Evolutionary conservation across 805 yeast genomes (phyloP), one percentile per base, ranked within the genome.

Genomic region (Lachancea kluyveri): DNA sequence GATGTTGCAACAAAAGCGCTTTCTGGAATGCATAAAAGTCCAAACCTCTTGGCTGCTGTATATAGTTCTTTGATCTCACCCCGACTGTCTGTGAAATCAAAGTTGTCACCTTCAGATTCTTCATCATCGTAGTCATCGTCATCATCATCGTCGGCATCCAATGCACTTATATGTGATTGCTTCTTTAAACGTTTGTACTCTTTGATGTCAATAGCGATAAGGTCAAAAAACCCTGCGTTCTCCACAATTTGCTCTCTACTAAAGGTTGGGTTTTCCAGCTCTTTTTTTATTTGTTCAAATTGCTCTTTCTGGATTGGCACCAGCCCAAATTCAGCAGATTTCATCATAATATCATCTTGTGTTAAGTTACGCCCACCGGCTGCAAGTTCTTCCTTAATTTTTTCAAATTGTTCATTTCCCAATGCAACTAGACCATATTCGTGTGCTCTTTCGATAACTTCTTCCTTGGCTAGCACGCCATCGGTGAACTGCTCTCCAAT

Each of bases 1-100:
- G 81, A 74, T 1, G 87, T 78, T 1, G 83, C 76, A 39, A 80
- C 62, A 43, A 71, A 79, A 2, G 77, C 63, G n/a, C 66, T 52
- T 30, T 64, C 65, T 1, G 90, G 83, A 24, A 82, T 64, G 30
- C 74, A 65, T 42, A 79, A 47, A 29, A 70, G 45, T 3, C 77
- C 79, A 30, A 61, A 50, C 9, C 58, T 47, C 30, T 57, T 63
- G 4, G 79, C 81, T 5, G 56, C 56, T 0, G 42, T 49, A 6
- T 51, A 45, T 8, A 79, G 36, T 15, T 54, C 50, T 27, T 40
- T 50, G 11, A 35, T 39, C 8, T 49, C 44, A 8, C 39, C 22
- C 15, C 34, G 26, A n/a, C 30, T 18, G 8, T 35, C 27, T 13
- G 21, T n/a, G 4, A 29, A 18, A 11, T 36, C 41, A 34, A 30